Percentiles rank a stretch among this genome's conserved stretches.
Conservation (phyloP, 176 grass and related monocot genomes). For the Carex littledalei region DNA sequence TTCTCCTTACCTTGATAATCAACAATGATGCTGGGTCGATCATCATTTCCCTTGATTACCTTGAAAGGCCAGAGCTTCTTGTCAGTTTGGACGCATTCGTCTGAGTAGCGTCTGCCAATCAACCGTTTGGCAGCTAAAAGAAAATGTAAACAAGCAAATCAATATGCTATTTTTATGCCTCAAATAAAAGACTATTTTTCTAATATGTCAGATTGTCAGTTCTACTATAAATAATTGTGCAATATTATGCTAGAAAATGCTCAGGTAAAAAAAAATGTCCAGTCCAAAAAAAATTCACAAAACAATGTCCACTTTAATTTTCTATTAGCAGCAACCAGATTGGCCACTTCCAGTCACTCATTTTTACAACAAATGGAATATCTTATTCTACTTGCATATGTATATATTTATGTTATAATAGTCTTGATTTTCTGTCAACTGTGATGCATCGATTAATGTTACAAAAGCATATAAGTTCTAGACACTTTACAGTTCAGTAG, state of each 20-base stretch:
- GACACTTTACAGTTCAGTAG: not conserved
- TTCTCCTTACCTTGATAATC: constrained; percentile 33
- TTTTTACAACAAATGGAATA: too few species aligned
- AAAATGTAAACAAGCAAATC: not conserved
- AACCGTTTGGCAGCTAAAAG: constrained; percentile 31
- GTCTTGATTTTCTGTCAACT: not conserved
- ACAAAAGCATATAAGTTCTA: not conserved
- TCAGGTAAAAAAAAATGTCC: not conserved
- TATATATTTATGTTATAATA: not conserved
- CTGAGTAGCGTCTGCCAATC: constrained; percentile 28
- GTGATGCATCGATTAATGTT: not conserved
- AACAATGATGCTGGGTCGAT: constrained; percentile 33
- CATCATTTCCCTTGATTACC: constrained; percentile 18
- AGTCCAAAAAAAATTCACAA: not conserved
- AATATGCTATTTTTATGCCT: not conserved
- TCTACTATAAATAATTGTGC: not conserved
- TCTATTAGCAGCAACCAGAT: too few species aligned
- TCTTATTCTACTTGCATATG: too few species aligned
- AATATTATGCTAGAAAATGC: too few species aligned
- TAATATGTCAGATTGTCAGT: not conserved
- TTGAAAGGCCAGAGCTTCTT: constrained; percentile 38
- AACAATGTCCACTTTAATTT: too few species aligned
- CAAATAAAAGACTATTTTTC: not conserved
- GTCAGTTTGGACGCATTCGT: constrained; percentile 26
- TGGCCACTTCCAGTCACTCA: too few species aligned